Percentiles rank a stretch among this genome's conserved stretches.
phyloP scores from a whole-genome alignment of 2,329 filamentous ascomycete species.

The Aphanoascus verrucosus region DNA sequence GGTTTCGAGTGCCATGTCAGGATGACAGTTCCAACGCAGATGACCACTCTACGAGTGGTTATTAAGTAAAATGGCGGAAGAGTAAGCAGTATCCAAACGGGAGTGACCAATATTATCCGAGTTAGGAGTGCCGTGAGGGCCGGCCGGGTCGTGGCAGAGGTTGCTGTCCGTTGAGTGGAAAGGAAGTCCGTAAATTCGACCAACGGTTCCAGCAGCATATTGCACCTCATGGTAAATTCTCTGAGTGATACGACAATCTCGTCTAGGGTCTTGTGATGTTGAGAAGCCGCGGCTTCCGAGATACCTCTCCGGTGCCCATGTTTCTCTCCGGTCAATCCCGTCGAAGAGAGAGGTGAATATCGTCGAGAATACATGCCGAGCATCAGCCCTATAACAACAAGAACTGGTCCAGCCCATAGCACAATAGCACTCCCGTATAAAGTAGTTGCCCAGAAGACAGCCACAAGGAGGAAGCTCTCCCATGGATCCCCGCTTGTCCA shows the following conservation, averaged over 20 bases:
- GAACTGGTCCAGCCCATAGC: conserved; percentile 68
- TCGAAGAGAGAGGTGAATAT: conserved; percentile 83
- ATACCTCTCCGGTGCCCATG: conserved; percentile 43
- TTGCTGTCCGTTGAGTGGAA: conserved; percentile 79
- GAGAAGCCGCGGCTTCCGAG: conserved; percentile 55
- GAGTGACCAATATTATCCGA: conserved; percentile 75
- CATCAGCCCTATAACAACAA: conserved; percentile 69
- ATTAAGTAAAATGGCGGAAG: conserved; percentile 74
- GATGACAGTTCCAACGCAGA: conserved; percentile 76
- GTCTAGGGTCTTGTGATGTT: conserved; percentile 87
- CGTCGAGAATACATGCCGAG: conserved; percentile 83
- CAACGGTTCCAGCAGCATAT: conserved; percentile 81
- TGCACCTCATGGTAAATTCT: conserved; percentile 81
- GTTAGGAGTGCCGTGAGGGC: conserved; percentile 83
- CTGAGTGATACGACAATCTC: conserved; percentile 93
- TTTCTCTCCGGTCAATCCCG: conserved; percentile 60
- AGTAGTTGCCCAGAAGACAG: conserved; percentile 72
- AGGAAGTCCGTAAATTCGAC: conserved; percentile 85
- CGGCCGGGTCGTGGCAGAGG: conserved; percentile 79
- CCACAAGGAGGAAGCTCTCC: conserved; percentile 89
- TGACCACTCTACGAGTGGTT: conserved; percentile 70
- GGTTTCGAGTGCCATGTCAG: conserved; percentile 88
- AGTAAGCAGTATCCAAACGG: conserved; percentile 74
- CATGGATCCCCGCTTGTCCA: conserved; percentile 92
- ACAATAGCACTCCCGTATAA: conserved; percentile 81